phyloP scores from a whole-genome alignment of 2,329 filamentous ascomycete genomes.

The Leptographium lundbergii region DNA sequence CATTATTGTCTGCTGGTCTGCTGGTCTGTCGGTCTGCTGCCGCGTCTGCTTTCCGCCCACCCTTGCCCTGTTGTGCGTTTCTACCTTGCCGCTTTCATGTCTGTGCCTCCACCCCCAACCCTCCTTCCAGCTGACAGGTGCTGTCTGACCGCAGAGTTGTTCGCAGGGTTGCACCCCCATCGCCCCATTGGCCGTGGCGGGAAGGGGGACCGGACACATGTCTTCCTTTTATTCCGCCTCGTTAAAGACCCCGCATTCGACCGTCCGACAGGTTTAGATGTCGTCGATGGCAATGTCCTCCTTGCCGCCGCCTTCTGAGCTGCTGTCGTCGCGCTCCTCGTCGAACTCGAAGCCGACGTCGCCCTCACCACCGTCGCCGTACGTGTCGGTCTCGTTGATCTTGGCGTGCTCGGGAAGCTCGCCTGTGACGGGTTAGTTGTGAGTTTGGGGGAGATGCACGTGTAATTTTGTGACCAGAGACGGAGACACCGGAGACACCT shows the following conservation, averaged over 20 bases:
- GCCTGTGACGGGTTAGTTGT: constrained; percentile 29
- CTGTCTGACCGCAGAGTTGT: not conserved
- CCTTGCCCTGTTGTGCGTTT: not conserved
- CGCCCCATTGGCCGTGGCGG: not conserved
- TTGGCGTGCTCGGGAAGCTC: constrained; percentile 95
- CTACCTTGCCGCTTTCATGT: not conserved
- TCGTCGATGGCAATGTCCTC: constrained; percentile 79
- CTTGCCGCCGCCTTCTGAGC: constrained; percentile 38
- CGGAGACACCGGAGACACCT: not conserved
- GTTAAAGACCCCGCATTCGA: not conserved
- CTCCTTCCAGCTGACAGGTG: not conserved
- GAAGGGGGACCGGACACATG: not conserved
- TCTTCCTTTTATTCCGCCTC: not conserved
- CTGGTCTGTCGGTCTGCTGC: not conserved
- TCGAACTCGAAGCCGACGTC: constrained; percentile 98
- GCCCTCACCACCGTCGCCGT: constrained; percentile 81
- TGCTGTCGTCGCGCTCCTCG: constrained; percentile 62
- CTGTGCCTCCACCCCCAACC: not conserved
- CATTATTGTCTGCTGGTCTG: not conserved
- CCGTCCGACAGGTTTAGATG: constrained; percentile 47
- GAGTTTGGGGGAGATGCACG: too few relatives aligned
- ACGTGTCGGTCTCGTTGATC: constrained; percentile 99
- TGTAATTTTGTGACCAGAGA: not conserved
- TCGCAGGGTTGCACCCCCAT: not conserved
- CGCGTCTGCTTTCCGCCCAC: not conserved